Percentiles rank a stretch among this genome's conserved stretches.
These are phyloP conservation scores for Exsudoporus frostii DNA, from an alignment of 768 basidiomycete genomes.

Conservation along the genomic window DNA sequence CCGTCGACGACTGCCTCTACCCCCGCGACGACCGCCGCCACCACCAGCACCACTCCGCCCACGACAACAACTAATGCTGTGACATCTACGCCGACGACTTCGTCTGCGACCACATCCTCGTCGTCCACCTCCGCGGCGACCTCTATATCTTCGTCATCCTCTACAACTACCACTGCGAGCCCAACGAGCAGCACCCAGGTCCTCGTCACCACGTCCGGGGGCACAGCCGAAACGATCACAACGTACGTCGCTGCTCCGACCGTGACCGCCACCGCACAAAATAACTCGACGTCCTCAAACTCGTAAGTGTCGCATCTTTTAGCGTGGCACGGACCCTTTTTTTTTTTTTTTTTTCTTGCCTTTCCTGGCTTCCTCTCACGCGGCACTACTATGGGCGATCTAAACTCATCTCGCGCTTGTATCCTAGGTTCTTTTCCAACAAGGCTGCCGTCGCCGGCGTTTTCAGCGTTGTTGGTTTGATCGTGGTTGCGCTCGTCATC, in stretches of 20 bases:
- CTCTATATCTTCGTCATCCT: conserved; percentile 6
- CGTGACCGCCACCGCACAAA: neutral
- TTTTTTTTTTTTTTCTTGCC: no score
- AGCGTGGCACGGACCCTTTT: neutral
- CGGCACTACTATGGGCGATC: neutral
- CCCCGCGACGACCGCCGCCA: neutral
- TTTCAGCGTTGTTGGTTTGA: conserved; percentile 67
- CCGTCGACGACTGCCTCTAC: neutral
- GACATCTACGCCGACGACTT: neutral
- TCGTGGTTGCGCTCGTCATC: conserved; percentile 50
- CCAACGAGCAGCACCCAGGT: neutral
- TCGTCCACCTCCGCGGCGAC: neutral
- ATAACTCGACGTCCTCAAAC: conserved; percentile 6
- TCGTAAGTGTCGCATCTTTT: conserved; percentile 22
- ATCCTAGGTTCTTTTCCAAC: conserved; percentile 63
- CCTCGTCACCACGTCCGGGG: conserved; percentile 11
- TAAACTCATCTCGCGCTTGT: neutral
- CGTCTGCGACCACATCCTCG: neutral
- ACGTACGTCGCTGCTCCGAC: neutral
- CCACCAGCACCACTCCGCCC: neutral
- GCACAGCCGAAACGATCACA: conserved; percentile 3
- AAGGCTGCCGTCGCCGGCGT: conserved; percentile 70
- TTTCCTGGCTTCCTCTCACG: neutral
- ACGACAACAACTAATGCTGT: conserved; percentile 1
- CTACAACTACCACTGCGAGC: neutral